Conservation (phyloP, 306 rosid species). For the Quercus robur region DNA sequence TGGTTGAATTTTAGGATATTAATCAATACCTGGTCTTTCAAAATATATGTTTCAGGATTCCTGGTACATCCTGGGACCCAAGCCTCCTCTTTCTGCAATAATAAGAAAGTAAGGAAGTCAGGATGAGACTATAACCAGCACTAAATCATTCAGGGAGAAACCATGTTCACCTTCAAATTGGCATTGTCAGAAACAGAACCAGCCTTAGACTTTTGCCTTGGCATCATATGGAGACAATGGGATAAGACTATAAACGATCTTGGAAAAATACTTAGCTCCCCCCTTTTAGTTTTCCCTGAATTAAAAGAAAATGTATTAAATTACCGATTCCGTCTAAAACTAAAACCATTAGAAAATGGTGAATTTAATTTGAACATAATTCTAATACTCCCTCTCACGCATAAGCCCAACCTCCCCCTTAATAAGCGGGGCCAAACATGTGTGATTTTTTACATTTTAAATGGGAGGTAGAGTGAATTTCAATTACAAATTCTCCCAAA, state of each 20-base stretch:
- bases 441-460: too few species aligned
- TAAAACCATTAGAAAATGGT: too few species aligned
- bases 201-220: slow-evolving; percentile 64
- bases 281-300: slow-evolving; percentile 84
- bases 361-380: too few species aligned
- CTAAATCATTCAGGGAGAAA: not conserved
- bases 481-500: too few species aligned
- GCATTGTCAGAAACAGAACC: slow-evolving; percentile 41
- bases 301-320: not conserved
- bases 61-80: slow-evolving; percentile 81
- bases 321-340: too few species aligned
- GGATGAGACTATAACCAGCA: slow-evolving; percentile 11
- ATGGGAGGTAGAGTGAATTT: too few species aligned
- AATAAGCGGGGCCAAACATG: too few species aligned
- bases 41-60: slow-evolving; percentile 73
- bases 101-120: not conserved
- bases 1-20: not conserved
- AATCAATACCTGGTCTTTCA: slow-evolving; percentile 62
- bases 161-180: slow-evolving; percentile 46
- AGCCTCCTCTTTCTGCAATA: slow-evolving; percentile 40
- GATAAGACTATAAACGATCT: slow-evolving; percentile 56
- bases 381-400: too few species aligned
- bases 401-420: too few species aligned
- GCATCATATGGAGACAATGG: slow-evolving; percentile 85
- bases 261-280: slow-evolving; percentile 86